Base-by-base conservation (phyloP, 2,329 filamentous ascomycete genomes). In the Bipolaris victoriae region DNA sequence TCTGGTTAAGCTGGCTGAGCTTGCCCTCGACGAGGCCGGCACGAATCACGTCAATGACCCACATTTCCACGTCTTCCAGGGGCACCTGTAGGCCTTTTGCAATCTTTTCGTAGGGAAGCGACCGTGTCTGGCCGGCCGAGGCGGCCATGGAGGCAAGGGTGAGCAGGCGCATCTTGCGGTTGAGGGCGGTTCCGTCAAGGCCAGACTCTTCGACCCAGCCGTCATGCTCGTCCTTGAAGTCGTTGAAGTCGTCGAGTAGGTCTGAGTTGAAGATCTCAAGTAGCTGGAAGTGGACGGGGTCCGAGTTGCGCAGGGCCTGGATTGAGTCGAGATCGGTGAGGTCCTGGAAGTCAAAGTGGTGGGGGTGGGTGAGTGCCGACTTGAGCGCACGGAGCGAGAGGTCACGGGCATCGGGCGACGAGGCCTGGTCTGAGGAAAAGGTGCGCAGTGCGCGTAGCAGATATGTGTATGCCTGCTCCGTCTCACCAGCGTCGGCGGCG, bases 11-110 rank as follows among this genome's bases (percentile, higher is more conserved):
- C 82, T 99, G 95, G 57, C 90, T 95, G 67, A 99, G 87, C 81
- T 96, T 96, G 76, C 95, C 95, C 82, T 99, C 95, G 50, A 99
- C 91, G 36, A 99, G 87, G 33, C 93, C 92, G 46, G 93, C 92
- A 67, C 95, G 91, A 80, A 99, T 97, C 67, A 96, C 93, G 77
- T 99, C 95, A 72, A 99, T 99, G 66, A 96, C 92, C 95, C 95
- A 99, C 85, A 94, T 90, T 84, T 99, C 95, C 40, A 98, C 92
- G 63, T 98, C 92, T 63, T 90, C 88, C 45, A 81, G 75, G 44
- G 91, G 88, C 54, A 99, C 88, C 78, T 95, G 90, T 45, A 99
- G 87, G 5, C 92, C 90, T 74, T 89, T 89, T 64, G 90, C 86
- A 74, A 99, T 97, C 72, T 86, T 86, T 65, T 84, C 83, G 80